These are phyloP conservation scores for Auricularia sp. DNA, from an alignment of 768 basidiomycete species.

Conservation along the genomic window DNA sequence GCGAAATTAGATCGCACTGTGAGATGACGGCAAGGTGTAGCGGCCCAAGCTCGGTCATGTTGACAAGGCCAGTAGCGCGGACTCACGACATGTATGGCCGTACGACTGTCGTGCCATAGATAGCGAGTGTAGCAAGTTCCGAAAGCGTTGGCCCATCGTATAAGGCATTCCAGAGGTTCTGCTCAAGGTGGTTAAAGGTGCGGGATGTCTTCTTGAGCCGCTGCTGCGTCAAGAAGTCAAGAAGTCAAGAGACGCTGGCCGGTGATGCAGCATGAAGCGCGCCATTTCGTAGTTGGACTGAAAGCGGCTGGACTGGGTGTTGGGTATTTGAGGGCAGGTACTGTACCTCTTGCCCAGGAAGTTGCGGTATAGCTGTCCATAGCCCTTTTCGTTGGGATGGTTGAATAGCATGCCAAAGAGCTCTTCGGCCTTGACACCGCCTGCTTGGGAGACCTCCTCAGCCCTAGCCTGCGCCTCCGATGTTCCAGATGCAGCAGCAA, in stretches of 20 bases:
- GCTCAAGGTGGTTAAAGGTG: slow-evolving; percentile 18
- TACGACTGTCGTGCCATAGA: slow-evolving; percentile 15
- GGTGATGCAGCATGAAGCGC: slow-evolving; percentile 10
- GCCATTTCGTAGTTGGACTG: slow-evolving; percentile 14
- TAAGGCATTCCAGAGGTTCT: slow-evolving; percentile 16
- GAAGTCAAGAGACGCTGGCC: slow-evolving; percentile 8
- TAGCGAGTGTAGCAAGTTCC: slow-evolving; percentile 14
- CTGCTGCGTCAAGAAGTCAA: slow-evolving; percentile 14
- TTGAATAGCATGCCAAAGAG: slow-evolving; percentile 23
- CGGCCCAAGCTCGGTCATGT: slow-evolving; percentile 14
- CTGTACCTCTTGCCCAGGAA: slow-evolving; percentile 9
- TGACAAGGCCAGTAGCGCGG: slow-evolving; percentile 8
- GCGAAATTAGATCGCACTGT: slow-evolving; percentile 10
- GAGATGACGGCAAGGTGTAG: slow-evolving; percentile 13
- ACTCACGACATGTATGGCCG: slow-evolving; percentile 17
- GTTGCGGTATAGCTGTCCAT: slow-evolving; percentile 15
- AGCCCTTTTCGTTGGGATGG: slow-evolving; percentile 28
- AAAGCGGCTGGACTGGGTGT: slow-evolving; percentile 16
- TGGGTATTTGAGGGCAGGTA: slow-evolving; percentile 16
- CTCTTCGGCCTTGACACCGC: slow-evolving; percentile 17
- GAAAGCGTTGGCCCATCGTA: slow-evolving; percentile 12
- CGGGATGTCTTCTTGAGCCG: slow-evolving; percentile 11
- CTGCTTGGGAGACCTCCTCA: slow-evolving; percentile 7
- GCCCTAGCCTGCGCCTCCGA: too few species aligned
- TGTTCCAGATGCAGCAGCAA: slow-evolving; percentile 5